A percentile compares a stretch with the other conserved stretches of the same genome.
Conservation (phyloP, 768 basidiomycete genomes). For the Suillus ampliporus region DNA sequence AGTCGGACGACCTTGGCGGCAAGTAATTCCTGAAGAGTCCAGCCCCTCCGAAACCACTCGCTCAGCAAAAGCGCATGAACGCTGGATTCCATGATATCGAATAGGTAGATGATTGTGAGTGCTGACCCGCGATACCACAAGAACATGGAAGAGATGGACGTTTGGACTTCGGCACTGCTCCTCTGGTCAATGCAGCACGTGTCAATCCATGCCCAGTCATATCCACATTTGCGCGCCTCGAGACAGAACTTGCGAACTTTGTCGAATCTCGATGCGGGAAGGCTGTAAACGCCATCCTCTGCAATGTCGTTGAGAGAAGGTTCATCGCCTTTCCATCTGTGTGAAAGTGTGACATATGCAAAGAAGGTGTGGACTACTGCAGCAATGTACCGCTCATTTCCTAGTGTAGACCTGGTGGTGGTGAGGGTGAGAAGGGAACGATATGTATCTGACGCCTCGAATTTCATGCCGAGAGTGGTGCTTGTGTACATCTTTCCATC, state of each 20-base stretch:
- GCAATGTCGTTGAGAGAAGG: neutral
- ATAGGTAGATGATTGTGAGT: constrained; percentile 36
- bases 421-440: constrained; percentile 3
- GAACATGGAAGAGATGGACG: constrained; percentile 41
- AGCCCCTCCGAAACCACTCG: constrained; percentile 25
- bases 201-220: constrained; percentile 36
- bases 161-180: constrained; percentile 37
- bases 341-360: constrained; percentile 34
- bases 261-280: neutral
- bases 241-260: constrained; percentile 32
- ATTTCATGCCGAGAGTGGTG: constrained; percentile 19
- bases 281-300: constrained; percentile 18
- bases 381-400: neutral
- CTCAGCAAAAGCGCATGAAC: constrained; percentile 23
- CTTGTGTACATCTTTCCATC: constrained; percentile 30
- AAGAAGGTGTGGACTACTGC: constrained; percentile 25
- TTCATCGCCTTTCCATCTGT: constrained; percentile 30
- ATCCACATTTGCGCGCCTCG: constrained; percentile 23
- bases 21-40: constrained; percentile 37
- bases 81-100: constrained; percentile 21
- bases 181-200: constrained; percentile 37
- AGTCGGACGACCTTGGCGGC: constrained; percentile 29
- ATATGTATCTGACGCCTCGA: constrained; percentile 19
- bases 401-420: neutral
- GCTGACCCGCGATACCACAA: constrained; percentile 36